A percentile compares a stretch with the other conserved stretches of the same genome.
phyloP scores from a whole-genome alignment of 208 protist species.

The Acanthamoeba triangularis region DNA sequence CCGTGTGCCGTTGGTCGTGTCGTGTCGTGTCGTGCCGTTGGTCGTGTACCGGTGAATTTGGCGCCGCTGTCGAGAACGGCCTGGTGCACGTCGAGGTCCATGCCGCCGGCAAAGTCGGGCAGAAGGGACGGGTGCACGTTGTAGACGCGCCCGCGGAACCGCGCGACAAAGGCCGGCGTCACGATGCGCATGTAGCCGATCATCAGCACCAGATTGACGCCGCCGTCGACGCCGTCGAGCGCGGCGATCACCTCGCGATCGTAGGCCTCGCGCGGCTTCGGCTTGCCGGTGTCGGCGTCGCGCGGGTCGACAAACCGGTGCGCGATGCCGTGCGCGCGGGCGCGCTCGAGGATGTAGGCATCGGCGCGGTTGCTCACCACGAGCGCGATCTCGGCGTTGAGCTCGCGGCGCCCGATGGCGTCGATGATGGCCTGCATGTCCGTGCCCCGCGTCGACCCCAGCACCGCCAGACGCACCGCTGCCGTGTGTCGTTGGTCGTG shows the following conservation, averaged over 20 bases:
- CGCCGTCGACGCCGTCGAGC: not conserved
- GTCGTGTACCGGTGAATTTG: not conserved
- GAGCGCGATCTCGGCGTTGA: constrained; percentile 47
- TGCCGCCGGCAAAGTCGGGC: constrained; percentile 78
- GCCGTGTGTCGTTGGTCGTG: not conserved
- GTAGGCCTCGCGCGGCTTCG: not conserved
- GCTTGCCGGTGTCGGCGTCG: not conserved
- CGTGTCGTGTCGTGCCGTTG: not conserved
- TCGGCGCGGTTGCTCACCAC: constrained; percentile 64
- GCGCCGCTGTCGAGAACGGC: constrained; percentile 49
- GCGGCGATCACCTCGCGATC: constrained; percentile 51
- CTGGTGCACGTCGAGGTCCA: constrained; percentile 77
- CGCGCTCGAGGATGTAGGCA: constrained; percentile 76
- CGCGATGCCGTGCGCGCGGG: not conserved
- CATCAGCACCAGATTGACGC: constrained; percentile 57
- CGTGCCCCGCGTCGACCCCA: constrained; percentile 72
- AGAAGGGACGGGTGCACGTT: constrained; percentile 75
- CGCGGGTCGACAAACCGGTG: not conserved
- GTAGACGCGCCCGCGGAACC: not conserved
- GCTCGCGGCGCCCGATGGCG: constrained; percentile 25
- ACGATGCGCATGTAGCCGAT: constrained; percentile 77
- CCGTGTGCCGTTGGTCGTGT: not conserved
- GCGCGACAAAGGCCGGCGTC: not conserved
- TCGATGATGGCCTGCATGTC: constrained; percentile 78
- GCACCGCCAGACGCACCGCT: not conserved